Base-by-base conservation (phyloP, 2,329 filamentous ascomycete genomes). In the Pseudocercospora cruenta region DNA sequence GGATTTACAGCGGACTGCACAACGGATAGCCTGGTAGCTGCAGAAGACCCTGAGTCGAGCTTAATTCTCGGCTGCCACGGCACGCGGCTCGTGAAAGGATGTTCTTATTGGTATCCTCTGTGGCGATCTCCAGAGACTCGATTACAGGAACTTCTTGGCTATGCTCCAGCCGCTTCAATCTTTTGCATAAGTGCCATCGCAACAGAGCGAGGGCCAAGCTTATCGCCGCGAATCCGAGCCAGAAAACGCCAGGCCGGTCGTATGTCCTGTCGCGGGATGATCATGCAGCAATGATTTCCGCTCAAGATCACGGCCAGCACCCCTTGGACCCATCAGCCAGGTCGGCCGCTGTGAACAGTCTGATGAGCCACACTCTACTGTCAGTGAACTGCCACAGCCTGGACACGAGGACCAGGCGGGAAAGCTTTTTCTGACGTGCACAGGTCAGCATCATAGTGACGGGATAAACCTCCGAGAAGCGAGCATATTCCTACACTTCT, bases 21-120 rank as follows among this genome's bases (percentile, higher is more conserved):
- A 55, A 14, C 33, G 36, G 33, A 51, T 28, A 33, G 49, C 49
- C 51, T 36, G 59, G 53, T 43, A 58, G 60, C 24, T 63, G 60
- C 64, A 62, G 65, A 57, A 53, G 51, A 62, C 62, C 58, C 66
- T 64, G 55, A 47, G 47, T 9, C 14, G 43, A 62, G 60, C 54
- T 53, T 62, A 66, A 61, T 49, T 57, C 43, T 67, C 67, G 68
- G 68, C 59, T 68, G 64, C 62, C 64, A 70, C 68, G 68, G 68
- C 66, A 68, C 64, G 62, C 45, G 60, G 58, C 39, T 67, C 28
- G 58, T 58, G 62, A 53, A 54, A 60, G 58, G 39, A 65, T 70
- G 60, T 62, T 54, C 57, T 33, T 55, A 45, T 33, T 21, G 22
- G 59, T 31, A 24, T 58, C 31, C 33, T 31, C 33, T 67, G 68